Evolutionary conservation across 176 grass and related monocot species (phyloP), one percentile per base, ranked within the genome.

Genomic region (Triticum aestivum): DNA sequence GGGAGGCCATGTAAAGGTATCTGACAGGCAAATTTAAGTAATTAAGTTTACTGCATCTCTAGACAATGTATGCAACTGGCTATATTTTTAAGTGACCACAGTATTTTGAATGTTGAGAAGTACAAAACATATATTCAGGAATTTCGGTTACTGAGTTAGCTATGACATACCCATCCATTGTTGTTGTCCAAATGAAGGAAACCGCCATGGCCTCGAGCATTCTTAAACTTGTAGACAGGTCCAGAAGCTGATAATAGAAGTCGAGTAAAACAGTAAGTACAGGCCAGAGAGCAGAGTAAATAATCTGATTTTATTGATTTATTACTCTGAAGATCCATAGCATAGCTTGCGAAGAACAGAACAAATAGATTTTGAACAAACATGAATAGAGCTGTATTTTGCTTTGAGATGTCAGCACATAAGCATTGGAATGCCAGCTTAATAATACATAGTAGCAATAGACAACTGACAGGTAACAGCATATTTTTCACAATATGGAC

Each of bases 121-220:
- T 63, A 49, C 17, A 47, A 26, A 78, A 75, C 20, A 63, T 45
- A 12, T 45, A 11, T 12, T 4, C 11, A 45, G 2, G 42, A 45
- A 45, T 45, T 3, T 11, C 42, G 3, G 42, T 45, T 45, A 11
- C 42, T 29, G 39, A 27, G 35, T 82, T 9, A 86, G 84, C 68
- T 61, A 34, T 15, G 26, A 78, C 88, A 77, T 94, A 88, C 94
- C 88, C 51, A 90, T 17, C 82, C 89, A 80, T 91, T 63, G 51
- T 90, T 76, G 61, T 82, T 96, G 35, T 93, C 90, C 85, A 91
- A 91, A 82, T 93, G 92, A 92, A 99, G 97, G 74, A 99, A 96
- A 88, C 92, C 94, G 54, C 97, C 94, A 32, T 99, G 97, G 20
- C 97, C 97, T 27, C 83, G 89, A 6, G 89, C 71, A 79, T 99